phyloP scores from a whole-genome alignment of 805 yeast species.

The Wickerhamomyces kurtzmanii region DNA sequence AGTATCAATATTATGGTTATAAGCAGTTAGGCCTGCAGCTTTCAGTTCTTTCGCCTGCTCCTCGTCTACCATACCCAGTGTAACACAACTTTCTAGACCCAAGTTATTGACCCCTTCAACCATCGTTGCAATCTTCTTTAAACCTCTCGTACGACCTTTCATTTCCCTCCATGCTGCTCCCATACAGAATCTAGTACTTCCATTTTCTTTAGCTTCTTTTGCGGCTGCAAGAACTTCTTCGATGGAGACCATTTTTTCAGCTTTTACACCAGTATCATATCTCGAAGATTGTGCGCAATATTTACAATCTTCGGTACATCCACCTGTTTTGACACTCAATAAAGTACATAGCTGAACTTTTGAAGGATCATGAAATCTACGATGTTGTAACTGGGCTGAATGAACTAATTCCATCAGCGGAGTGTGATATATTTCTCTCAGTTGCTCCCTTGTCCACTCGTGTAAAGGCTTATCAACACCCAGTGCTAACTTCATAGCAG shows the following conservation, averaged over 20 bases:
- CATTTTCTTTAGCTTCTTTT: conserved; percentile 52
- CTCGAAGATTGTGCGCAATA: conserved; percentile 73
- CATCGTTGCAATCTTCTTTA: conserved; percentile 56
- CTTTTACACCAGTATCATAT: conserved; percentile 62
- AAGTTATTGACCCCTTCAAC: conserved; percentile 51
- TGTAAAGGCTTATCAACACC: conserved; percentile 20
- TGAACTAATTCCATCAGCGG: conserved; percentile 56
- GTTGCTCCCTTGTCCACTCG: conserved; percentile 53
- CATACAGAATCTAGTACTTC: conserved; percentile 73
- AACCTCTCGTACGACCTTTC: conserved; percentile 64
- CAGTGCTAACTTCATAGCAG: no score
- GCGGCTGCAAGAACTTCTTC: conserved; percentile 63
- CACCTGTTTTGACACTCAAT: conserved; percentile 69
- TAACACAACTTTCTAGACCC: conserved; percentile 72
- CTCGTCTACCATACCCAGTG: conserved; percentile 66
- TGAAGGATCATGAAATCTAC: conserved; percentile 55
- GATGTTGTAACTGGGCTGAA: conserved; percentile 55
- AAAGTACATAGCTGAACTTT: conserved; percentile 72
- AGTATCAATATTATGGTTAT: conserved; percentile 75
- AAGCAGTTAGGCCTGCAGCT: conserved; percentile 71
- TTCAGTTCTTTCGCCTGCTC: conserved; percentile 52
- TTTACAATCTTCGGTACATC: conserved; percentile 75
- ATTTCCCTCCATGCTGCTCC: conserved; percentile 89
- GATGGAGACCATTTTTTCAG: conserved; percentile 50
- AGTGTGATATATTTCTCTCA: conserved; percentile 49